Percentiles rank a stretch among this genome's conserved stretches.
These are phyloP conservation scores for Trametes versicolor DNA, from an alignment of 1,284 basidiomycete genomes.

Conservation along the genomic window DNA sequence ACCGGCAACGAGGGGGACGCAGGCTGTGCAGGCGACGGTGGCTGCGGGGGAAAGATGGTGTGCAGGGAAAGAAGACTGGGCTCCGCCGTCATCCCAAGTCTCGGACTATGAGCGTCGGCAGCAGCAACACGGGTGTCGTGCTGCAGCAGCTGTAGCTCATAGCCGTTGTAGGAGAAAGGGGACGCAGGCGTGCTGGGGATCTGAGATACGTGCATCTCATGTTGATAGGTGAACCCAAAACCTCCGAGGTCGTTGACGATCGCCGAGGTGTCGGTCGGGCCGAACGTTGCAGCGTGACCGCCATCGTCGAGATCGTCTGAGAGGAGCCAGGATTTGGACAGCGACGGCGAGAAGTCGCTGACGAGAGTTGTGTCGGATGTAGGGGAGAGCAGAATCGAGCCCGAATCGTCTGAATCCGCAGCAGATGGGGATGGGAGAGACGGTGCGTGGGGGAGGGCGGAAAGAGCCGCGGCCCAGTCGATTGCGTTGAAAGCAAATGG, in stretches of 20 bases:
- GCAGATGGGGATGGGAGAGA: not conserved
- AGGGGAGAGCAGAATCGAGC: not conserved
- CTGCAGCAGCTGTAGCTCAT: not conserved
- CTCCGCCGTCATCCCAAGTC: not conserved
- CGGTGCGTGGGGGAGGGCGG: not conserved
- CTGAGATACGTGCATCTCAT: not conserved
- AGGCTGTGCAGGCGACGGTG: not conserved
- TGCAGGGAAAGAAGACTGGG: not conserved
- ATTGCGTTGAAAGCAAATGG: not conserved
- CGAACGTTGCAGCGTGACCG: not conserved
- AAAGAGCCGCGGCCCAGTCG: slow-evolving; percentile 6
- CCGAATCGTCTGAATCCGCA: not conserved
- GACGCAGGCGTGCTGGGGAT: not conserved
- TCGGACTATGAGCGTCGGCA: not conserved
- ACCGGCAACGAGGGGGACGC: not conserved
- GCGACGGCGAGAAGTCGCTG: not conserved
- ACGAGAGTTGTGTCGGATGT: not conserved
- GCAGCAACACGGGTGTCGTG: slow-evolving; percentile 1
- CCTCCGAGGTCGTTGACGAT: not conserved
- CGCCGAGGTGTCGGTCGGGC: not conserved
- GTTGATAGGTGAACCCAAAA: not conserved
- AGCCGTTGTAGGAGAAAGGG: not conserved
- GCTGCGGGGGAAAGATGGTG: not conserved
- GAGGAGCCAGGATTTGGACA: not conserved
- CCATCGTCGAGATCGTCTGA: not conserved